A percentile compares a stretch with the other conserved stretches of the same genome.
These are phyloP conservation scores for Musa troglodytarum DNA, from an alignment of 176 grass and related monocot species.

Conservation along the genomic window DNA sequence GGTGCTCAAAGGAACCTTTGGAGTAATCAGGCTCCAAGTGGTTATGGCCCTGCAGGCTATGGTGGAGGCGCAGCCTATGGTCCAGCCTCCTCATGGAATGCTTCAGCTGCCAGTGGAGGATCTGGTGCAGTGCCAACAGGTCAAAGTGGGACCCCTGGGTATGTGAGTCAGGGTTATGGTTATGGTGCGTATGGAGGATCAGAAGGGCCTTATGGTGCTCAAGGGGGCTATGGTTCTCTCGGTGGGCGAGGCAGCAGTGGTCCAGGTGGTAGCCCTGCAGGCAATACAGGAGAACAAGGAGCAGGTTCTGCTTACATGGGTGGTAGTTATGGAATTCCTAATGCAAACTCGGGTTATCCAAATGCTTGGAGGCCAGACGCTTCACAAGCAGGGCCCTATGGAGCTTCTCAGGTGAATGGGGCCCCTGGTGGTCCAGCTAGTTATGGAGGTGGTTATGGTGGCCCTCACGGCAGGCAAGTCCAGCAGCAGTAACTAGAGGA, in stretches of 20 bases:
- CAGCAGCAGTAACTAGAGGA: conserved; percentile 40
- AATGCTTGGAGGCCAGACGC: conserved; percentile 66
- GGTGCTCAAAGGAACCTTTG: conserved; percentile 60
- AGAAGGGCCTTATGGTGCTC: conserved; percentile 61
- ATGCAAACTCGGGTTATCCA: conserved; percentile 47
- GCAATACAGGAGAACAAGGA: conserved; percentile 27
- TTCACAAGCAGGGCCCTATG: conserved; percentile 61
- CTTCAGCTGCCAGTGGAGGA: conserved; percentile 35
- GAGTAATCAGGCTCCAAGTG: conserved; percentile 66
- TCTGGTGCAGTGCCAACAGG: conserved; percentile 40
- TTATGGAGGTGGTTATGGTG: conserved; percentile 76
- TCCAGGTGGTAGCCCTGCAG: conserved; percentile 39
- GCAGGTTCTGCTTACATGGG: conserved; percentile 42
- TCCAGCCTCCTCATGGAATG: conserved; percentile 41
- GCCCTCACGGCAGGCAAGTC: conserved; percentile 67
- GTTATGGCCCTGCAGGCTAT: conserved; percentile 67
- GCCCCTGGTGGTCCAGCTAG: conserved; percentile 50
- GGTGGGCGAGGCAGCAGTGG: conserved; percentile 35
- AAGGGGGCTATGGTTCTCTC: conserved; percentile 54
- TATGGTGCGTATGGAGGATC: conserved; percentile 74
- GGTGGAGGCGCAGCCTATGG: conserved; percentile 53
- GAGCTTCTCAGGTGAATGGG: conserved; percentile 55
- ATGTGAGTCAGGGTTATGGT: conserved; percentile 72
- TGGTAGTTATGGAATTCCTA: conserved; percentile 59
- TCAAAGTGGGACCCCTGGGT: conserved; percentile 52